Percentiles rank a stretch among this genome's conserved stretches.
Conservation (phyloP, 2,329 filamentous ascomycete species). For the Aspergillus sp. region DNA sequence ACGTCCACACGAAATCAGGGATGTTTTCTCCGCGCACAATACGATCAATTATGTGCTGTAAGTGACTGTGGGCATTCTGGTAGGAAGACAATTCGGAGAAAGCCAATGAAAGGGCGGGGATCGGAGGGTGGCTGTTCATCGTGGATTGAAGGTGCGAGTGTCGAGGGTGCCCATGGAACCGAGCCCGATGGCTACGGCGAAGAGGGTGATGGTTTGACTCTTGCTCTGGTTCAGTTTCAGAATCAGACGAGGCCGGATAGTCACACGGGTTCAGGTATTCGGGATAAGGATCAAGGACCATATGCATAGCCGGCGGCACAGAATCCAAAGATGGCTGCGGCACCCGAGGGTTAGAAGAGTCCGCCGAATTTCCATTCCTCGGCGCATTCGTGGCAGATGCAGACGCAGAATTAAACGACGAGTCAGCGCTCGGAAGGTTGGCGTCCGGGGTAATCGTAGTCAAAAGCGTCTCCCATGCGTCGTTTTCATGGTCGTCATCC, state of each 20-base stretch:
- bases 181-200: slow-evolving; percentile 12
- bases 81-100: slow-evolving; percentile 21
- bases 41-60: slow-evolving; percentile 63
- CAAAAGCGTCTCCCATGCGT: slow-evolving; percentile 70
- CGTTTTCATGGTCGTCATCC: slow-evolving; percentile 41
- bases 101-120: slow-evolving; percentile 24
- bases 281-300: slow-evolving; percentile 25
- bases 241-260: slow-evolving; percentile 25
- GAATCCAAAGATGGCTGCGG: slow-evolving; percentile 20
- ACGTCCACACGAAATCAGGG: slow-evolving; percentile 73
- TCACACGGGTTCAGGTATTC: slow-evolving; percentile 31
- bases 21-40: slow-evolving; percentile 64
- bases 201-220: slow-evolving; percentile 14
- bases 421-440: slow-evolving; percentile 67
- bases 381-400: slow-evolving; percentile 20
- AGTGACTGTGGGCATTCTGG: slow-evolving; percentile 44
- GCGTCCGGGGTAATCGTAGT: slow-evolving; percentile 73
- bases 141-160: slow-evolving; percentile 20
- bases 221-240: slow-evolving; percentile 24
- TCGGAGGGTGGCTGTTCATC: slow-evolving; percentile 24
- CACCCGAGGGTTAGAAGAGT: slow-evolving; percentile 36
- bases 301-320: slow-evolving; percentile 13
- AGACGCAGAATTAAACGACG: slow-evolving; percentile 63
- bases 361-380: slow-evolving; percentile 21
- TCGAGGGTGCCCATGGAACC: slow-evolving; percentile 11